A percentile compares a stretch with the other conserved stretches of the same genome.
Evolutionary conservation across 2,329 filamentous ascomycete species (phyloP).

Genomic region (Cercospora citrullina): DNA sequence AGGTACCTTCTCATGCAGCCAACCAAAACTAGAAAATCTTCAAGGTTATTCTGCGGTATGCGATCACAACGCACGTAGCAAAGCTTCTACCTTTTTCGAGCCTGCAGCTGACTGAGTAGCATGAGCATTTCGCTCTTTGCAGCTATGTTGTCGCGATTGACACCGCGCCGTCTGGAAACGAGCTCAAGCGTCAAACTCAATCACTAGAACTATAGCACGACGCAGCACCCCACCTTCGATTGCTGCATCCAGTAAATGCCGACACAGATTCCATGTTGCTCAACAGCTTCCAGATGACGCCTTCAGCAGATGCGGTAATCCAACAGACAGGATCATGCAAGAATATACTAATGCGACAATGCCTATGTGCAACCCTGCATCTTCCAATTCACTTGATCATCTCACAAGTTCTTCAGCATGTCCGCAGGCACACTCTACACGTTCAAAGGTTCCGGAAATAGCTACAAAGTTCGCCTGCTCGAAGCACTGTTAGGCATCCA

Average conservation of each 20-base stretch:
- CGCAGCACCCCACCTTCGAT: not conserved
- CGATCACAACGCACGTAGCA: not conserved
- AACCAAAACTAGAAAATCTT: not conserved
- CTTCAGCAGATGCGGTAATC: not conserved
- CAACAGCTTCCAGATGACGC: not conserved
- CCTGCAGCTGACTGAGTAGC: not conserved
- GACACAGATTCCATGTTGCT: not conserved
- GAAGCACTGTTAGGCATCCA: slow-evolving; percentile 16
- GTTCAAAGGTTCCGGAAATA: slow-evolving; percentile 18
- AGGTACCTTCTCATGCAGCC: not conserved
- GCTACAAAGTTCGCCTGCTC: slow-evolving; percentile 22
- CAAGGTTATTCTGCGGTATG: not conserved
- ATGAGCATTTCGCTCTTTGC: not conserved
- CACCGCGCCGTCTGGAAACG: not conserved
- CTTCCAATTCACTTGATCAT: not conserved
- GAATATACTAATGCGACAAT: not conserved
- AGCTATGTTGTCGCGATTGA: not conserved
- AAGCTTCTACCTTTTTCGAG: not conserved
- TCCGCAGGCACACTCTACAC: not conserved
- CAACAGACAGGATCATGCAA: not conserved
- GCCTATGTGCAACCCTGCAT: not conserved
- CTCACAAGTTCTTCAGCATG: not conserved
- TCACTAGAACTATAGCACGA: not conserved
- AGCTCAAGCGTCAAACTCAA: not conserved
- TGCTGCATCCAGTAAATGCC: not conserved